Conservation (phyloP, 768 basidiomycete genomes). For the Hebeloma cylindrosporum region DNA sequence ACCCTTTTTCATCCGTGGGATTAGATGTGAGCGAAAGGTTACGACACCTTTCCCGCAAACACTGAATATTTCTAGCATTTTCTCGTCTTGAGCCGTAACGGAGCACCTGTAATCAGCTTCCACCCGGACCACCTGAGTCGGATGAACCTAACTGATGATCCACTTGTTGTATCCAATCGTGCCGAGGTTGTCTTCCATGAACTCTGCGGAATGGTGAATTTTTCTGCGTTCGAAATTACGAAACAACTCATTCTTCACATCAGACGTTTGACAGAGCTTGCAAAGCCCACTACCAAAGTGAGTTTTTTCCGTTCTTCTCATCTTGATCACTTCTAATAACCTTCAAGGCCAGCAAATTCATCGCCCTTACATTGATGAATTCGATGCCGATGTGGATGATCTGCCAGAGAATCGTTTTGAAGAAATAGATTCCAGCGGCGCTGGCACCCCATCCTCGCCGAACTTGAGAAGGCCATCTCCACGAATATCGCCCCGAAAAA, state of each 20-base stretch:
- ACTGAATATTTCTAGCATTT: conserved; percentile 9
- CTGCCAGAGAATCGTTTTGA: too few species aligned
- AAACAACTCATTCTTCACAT: background rate
- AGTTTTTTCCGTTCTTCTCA: background rate
- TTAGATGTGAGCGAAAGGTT: conserved; percentile 1
- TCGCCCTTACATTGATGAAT: background rate
- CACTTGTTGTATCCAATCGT: too few species aligned
- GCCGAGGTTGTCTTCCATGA: conserved; percentile 5
- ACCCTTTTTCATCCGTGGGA: conserved; percentile 5
- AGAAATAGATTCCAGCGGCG: too few species aligned
- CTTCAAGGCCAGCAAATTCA: background rate
- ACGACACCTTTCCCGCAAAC: too few species aligned
- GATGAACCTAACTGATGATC: background rate
- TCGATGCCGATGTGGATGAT: background rate
- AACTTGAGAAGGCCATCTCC: background rate
- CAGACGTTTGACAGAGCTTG: conserved; percentile 8
- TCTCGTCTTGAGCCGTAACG: conserved; percentile 3
- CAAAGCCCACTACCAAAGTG: conserved; percentile 9
- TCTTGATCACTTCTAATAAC: background rate
- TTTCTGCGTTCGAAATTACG: background rate
- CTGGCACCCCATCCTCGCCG: too few species aligned
- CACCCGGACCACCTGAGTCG: background rate
- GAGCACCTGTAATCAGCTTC: conserved; percentile 5
- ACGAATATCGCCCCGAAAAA: background rate
- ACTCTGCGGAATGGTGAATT: conserved; percentile 6